Percentiles rank a stretch among this genome's conserved stretches.
Conservation (phyloP, 192 early-diverging fungal genomes). For the Podila epigama region DNA sequence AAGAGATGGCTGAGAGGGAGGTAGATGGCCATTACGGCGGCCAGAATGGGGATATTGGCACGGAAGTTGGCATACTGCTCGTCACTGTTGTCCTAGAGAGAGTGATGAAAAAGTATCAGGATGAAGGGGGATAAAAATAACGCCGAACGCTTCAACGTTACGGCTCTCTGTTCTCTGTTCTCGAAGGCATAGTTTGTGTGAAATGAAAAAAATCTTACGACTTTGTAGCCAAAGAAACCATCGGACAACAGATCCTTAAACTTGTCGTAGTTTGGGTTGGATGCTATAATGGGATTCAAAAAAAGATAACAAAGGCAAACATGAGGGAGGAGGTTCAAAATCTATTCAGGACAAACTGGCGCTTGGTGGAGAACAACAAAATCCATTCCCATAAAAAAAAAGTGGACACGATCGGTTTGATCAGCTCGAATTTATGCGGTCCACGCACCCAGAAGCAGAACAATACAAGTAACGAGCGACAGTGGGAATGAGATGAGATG, state of each 20-base stretch:
- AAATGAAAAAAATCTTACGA: background rate
- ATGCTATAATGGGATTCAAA: conserved; percentile 4
- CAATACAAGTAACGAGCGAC: no score
- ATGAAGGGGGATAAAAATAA: background rate
- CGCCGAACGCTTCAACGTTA: background rate
- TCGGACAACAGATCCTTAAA: conserved; percentile 50
- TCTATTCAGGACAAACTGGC: no score
- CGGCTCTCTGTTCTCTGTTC: background rate
- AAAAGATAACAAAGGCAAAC: background rate
- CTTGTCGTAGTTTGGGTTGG: conserved; percentile 48
- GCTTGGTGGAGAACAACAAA: no score
- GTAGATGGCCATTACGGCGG: conserved; percentile 54
- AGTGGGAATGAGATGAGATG: no score
- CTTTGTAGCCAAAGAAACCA: conserved; percentile 45
- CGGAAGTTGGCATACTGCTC: conserved; percentile 74
- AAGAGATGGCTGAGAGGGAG: conserved; percentile 58
- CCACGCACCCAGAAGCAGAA: no score
- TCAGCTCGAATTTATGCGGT: no score
- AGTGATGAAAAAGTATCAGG: background rate
- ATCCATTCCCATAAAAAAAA: no score
- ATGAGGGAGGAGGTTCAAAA: no score
- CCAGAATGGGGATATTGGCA: conserved; percentile 64
- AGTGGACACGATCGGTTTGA: no score
- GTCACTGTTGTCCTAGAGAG: conserved; percentile 75
- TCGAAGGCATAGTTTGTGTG: background rate